These are phyloP conservation scores for Scalesia atractyloides DNA, from an alignment of 129 eudicot genomes.

Conservation along the genomic window DNA sequence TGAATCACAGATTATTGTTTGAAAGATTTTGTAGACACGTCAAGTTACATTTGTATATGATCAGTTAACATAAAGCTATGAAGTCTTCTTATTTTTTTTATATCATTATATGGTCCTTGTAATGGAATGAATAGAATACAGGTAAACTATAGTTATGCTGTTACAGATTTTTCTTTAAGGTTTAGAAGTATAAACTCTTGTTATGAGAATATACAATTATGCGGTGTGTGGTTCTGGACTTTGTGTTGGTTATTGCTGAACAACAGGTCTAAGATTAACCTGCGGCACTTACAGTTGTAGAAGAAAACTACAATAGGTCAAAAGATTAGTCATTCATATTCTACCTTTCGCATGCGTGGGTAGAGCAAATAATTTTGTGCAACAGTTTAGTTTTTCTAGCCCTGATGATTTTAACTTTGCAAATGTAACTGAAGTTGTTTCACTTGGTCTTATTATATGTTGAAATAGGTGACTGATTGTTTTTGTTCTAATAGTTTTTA, in stretches of 20 bases:
- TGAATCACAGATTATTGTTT: neutral
- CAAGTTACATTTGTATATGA: neutral
- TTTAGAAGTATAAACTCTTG: neutral
- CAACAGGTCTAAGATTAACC: neutral
- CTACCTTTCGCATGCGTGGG: neutral
- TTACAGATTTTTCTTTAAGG: neutral
- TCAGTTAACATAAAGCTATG: neutral
- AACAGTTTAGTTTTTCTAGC: neutral
- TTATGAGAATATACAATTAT: neutral
- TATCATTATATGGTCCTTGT: neutral
- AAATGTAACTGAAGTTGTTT: conserved; percentile 1
- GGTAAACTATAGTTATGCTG: neutral
- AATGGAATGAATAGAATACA: neutral
- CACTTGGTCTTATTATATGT: conserved; percentile 4
- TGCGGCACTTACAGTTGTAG: neutral
- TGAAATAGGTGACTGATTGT: conserved; percentile 5
- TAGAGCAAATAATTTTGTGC: neutral
- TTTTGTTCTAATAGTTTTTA: conserved; percentile 14
- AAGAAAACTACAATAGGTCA: too few relatives aligned
- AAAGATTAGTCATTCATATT: neutral
- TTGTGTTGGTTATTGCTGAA: conserved; percentile 13
- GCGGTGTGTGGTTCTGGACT: conserved; percentile 2
- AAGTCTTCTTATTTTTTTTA: neutral
- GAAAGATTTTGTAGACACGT: neutral
- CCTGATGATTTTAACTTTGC: neutral